phyloP scores from a whole-genome alignment of 441 rosid genomes.

The Croton setiger region DNA sequence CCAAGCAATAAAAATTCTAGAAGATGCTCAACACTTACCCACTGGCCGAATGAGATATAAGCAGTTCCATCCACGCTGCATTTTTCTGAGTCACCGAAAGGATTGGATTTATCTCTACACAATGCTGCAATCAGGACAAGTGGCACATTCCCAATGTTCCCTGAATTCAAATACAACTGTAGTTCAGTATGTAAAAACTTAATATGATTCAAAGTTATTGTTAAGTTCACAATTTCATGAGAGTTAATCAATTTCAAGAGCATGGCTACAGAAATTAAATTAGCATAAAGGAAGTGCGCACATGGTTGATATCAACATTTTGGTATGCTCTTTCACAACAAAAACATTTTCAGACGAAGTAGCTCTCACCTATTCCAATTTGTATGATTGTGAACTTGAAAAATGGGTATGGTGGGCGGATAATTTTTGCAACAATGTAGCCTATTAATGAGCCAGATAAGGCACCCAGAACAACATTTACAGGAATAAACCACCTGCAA shows the following conservation, averaged over 20 bases:
- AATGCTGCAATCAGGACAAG: conserved; percentile 90
- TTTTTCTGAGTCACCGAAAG: conserved; percentile 77
- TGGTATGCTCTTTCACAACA: no score
- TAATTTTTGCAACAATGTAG: conserved; percentile 46
- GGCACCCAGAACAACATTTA: conserved; percentile 65
- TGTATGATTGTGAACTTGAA: conserved; percentile 87
- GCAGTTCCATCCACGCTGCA: conserved; percentile 90
- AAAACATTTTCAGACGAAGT: neutral
- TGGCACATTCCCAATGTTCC: conserved; percentile 97
- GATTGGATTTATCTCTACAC: conserved; percentile 78
- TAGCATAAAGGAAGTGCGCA: neutral
- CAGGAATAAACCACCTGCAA: conserved; percentile 97
- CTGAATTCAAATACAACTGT: conserved; percentile 38
- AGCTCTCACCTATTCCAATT: conserved; percentile 71
- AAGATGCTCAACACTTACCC: conserved; percentile 47
- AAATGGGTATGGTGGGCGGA: conserved; percentile 88
- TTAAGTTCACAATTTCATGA: neutral
- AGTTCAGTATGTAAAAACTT: neutral
- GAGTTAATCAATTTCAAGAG: neutral
- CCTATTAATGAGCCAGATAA: conserved; percentile 83
- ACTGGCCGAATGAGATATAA: conserved; percentile 96
- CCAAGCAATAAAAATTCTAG: conserved; percentile 3
- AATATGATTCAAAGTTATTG: neutral
- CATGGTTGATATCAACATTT: neutral
- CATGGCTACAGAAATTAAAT: neutral